Evolutionary conservation across 139 green algal genomes (phyloP).

Genomic region (Ulvella scutata): DNA sequence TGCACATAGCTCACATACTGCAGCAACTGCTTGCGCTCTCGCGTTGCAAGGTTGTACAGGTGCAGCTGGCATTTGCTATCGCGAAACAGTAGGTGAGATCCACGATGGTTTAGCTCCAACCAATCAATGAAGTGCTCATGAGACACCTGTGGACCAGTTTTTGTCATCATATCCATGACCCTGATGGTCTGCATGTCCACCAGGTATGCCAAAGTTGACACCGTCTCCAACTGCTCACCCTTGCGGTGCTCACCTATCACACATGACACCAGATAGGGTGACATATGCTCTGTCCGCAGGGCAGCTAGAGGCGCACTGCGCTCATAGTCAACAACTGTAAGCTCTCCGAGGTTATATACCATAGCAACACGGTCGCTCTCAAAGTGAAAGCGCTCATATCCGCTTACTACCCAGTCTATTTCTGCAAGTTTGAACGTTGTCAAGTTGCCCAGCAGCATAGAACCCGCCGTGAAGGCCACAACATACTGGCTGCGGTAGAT

Average conservation of each 20-base stretch:
- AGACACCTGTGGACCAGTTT: constrained; percentile 12
- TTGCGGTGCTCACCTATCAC: constrained; percentile 12
- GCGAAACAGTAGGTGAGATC: constrained; percentile 66
- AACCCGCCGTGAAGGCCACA: constrained; percentile 47
- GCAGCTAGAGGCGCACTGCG: constrained; percentile 35
- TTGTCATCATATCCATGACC: constrained; percentile 43
- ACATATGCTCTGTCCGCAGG: constrained; percentile 60
- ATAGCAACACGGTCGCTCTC: constrained; percentile 55
- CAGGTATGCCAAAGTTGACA: constrained; percentile 49
- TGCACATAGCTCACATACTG: constrained; percentile 64
- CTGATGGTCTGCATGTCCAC: constrained; percentile 65
- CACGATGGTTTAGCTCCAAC: constrained; percentile 60
- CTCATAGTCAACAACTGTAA: constrained; percentile 54
- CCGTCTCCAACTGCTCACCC: neutral
- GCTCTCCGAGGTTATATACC: constrained; percentile 50
- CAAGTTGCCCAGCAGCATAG: constrained; percentile 57
- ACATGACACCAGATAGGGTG: constrained; percentile 47
- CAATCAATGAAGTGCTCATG: neutral
- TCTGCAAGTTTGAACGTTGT: constrained; percentile 56
- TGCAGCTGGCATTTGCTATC: constrained; percentile 66
- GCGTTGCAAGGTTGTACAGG: constrained; percentile 40
- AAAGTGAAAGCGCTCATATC: constrained; percentile 50
- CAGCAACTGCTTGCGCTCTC: constrained; percentile 49
- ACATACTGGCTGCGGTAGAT: constrained; percentile 59
- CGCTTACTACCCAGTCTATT: constrained; percentile 33